Evolutionary conservation across 176 grass and related monocot genomes (phyloP), one percentile per base, ranked within the genome.

Genomic region (Carex parvula): DNA sequence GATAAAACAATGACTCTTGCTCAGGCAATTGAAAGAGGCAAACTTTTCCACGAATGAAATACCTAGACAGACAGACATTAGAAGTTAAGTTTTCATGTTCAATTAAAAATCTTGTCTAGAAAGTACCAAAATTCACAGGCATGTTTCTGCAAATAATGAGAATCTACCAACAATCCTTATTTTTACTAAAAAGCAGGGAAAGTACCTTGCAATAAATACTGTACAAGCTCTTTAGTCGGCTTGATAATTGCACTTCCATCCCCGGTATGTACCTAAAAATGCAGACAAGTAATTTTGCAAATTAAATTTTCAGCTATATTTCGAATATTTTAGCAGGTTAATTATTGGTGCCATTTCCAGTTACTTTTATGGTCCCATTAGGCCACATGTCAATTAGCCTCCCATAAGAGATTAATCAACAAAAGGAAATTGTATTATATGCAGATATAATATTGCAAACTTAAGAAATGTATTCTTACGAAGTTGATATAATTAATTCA

Each of bases 161-260:
- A 70, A 70, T 74, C 26, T 26, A 50, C 10, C 18, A 74, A 73
- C 10, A 74, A 75, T 53, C 8, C 39, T 53, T 75, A 9, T 53
- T 54, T 54, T 75, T 53, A 75, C 9, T 55, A 76, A 8, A 26
- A 30, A 32, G 17, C 6, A 57, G 10, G 20, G 35, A 24, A 76
- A 61, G 60, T 87, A 98, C 95, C 95, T 98, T 98, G 85, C 87
- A 91, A 85, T 93, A 93, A 61, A 98, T 90, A 88, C 95, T 90
- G 78, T 98, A 98, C 81, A 94, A 90, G 84, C 95, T 98, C 85
- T 98, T 98, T 55, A 98, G 85, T 83, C 95, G 88, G 90, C 92
- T 94, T 11, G 90, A 94, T 83, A 98, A 80, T 85, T 87, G 91
- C 54, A 98, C 95, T 91, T 98, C 95, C 95, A 98, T 98, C 80